phyloP scores from a whole-genome alignment of 352 stramenopile species.

The Aphanomyces euteiches region DNA sequence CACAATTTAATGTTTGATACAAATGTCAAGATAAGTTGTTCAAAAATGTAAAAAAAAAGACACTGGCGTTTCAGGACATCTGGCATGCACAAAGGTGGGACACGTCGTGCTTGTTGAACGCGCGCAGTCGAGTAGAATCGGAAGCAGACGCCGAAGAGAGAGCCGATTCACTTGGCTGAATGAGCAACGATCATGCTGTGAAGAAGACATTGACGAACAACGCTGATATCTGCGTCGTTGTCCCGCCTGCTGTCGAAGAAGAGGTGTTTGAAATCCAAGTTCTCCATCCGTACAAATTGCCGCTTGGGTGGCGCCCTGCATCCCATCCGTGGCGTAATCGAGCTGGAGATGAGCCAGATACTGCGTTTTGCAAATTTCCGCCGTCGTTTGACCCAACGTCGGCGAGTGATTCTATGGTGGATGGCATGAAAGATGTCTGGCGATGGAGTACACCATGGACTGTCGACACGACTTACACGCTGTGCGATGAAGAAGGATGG shows the following conservation, averaged over 20 bases:
- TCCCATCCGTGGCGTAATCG: conserved; percentile 22
- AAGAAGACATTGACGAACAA: neutral
- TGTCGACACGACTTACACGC: conserved; percentile 66
- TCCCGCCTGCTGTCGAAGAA: conserved; percentile 45
- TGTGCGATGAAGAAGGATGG: conserved; percentile 83
- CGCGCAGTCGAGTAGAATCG: no score
- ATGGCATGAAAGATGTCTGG: conserved; percentile 49
- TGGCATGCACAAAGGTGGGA: no score
- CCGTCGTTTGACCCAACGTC: neutral
- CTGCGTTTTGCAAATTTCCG: conserved; percentile 13
- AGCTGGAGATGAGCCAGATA: neutral
- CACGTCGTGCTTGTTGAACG: no score
- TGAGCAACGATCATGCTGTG: neutral
- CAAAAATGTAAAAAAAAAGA: no score
- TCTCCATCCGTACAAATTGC: conserved; percentile 55
- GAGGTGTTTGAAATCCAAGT: conserved; percentile 83
- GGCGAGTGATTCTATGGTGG: conserved; percentile 13
- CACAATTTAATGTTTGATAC: no score
- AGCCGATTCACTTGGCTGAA: neutral
- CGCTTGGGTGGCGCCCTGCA: conserved; percentile 15
- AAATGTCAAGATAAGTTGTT: no score
- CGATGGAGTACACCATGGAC: conserved; percentile 82
- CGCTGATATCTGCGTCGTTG: neutral
- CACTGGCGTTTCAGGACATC: no score
- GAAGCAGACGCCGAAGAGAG: no score